A percentile compares a stretch with the other conserved stretches of the same genome.
Conservation (phyloP, 1,139 yeast species). For the Hansenula anomala region DNA sequence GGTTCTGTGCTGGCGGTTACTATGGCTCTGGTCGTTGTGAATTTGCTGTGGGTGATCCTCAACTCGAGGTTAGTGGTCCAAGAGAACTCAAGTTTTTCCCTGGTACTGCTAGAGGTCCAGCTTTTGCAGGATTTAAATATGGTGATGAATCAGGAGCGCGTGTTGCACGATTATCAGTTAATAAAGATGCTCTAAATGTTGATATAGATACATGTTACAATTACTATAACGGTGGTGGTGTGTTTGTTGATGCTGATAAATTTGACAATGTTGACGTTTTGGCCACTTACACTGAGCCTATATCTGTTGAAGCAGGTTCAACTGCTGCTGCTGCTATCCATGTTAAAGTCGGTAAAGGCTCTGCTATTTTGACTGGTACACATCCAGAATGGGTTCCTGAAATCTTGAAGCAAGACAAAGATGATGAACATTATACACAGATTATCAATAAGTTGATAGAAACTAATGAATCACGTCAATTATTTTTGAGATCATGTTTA, state of each 20-base stretch:
- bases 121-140: slow-evolving; percentile 74
- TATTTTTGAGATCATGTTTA: slow-evolving; percentile 54
- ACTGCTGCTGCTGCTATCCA: slow-evolving; percentile 69
- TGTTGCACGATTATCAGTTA: slow-evolving; percentile 45
- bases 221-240: slow-evolving; percentile 87
- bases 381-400: slow-evolving; percentile 84
- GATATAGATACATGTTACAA: slow-evolving; percentile 25
- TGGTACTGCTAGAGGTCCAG: slow-evolving; percentile 79
- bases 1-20: slow-evolving; percentile 97
- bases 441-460: slow-evolving; percentile 37
- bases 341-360: slow-evolving; percentile 69
- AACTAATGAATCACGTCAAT: slow-evolving; percentile 43
- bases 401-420: slow-evolving; percentile 33
- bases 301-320: slow-evolving; percentile 40
- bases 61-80: slow-evolving; percentile 77
- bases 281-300: slow-evolving; percentile 52
- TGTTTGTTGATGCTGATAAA: slow-evolving; percentile 69
- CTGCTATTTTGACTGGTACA: slow-evolving; percentile 73
- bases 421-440: slow-evolving; percentile 29
- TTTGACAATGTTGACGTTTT: slow-evolving; percentile 60
- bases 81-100: slow-evolving; percentile 80
- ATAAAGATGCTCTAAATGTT: slow-evolving; percentile 23
- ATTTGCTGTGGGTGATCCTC: slow-evolving; percentile 69
- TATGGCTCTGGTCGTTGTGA: slow-evolving; percentile 74
- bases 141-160: slow-evolving; percentile 72